Evolutionary conservation across 1,139 yeast genomes (phyloP).

Genomic region (Candida mesenterica): DNA sequence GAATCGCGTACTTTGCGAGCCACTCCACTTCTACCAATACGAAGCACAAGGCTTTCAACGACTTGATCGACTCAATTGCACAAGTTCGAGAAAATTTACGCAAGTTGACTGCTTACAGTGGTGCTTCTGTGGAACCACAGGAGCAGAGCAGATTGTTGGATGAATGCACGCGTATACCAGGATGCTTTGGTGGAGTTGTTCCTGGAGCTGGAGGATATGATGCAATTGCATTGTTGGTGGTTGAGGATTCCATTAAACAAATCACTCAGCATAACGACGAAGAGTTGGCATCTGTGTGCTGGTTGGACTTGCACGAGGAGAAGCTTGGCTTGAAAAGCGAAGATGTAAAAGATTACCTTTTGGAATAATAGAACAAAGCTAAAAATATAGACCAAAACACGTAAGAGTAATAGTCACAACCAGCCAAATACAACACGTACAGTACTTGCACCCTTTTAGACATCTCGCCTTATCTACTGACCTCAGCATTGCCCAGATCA

Average conservation of each 20-base stretch:
- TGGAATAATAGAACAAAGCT: background rate
- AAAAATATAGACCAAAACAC: no score
- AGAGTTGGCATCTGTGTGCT: constrained; percentile 36
- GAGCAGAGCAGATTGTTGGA: constrained; percentile 74
- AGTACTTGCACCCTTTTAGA: no score
- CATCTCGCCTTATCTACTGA: no score
- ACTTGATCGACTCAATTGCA: constrained; percentile 36
- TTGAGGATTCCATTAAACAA: constrained; percentile 40
- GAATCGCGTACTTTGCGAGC: constrained; percentile 8
- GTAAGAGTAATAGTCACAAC: no score
- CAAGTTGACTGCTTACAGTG: constrained; percentile 58
- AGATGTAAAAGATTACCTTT: constrained; percentile 27
- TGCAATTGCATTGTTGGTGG: constrained; percentile 75
- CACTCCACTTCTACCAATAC: constrained; percentile 16
- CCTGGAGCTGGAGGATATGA: constrained; percentile 99
- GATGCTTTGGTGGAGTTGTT: constrained; percentile 90
- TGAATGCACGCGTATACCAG: constrained; percentile 52
- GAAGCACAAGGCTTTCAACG: constrained; percentile 14
- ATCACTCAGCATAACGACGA: constrained; percentile 26
- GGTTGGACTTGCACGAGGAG: constrained; percentile 67
- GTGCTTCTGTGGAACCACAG: constrained; percentile 86
- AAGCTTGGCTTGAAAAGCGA: constrained; percentile 51
- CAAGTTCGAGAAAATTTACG: constrained; percentile 56
- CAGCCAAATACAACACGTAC: no score
- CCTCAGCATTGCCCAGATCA: no score